Evolutionary conservation across 2,329 filamentous ascomycete species (phyloP), one percentile per base, ranked within the genome.

Genomic region (Cladophialophora yegresii): DNA sequence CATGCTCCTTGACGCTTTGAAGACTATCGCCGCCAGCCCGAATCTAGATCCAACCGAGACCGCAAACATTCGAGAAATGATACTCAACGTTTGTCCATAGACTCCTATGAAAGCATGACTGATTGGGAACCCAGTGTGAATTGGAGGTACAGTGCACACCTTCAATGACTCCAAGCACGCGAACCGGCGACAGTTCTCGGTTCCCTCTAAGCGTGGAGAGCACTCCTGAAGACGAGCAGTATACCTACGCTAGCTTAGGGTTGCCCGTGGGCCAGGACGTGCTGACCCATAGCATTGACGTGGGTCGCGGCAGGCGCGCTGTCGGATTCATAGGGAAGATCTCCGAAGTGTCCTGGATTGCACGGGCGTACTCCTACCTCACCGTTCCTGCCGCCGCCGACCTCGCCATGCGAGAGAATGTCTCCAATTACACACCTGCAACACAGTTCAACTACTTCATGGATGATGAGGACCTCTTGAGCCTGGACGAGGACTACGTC

Each of bases 321-420:
- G 54, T 64, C 22, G 68, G 68, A 16, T 68, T 61, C 40, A 50
- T 68, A 12, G 68, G 68, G 16, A 68, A 68, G 54, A 67, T 67
- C 40, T 70, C 68, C 1, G 68, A 68, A 22, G 67, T 70, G 40
- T 64, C 66, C 33, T 70, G 66, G 68, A 62, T 70, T 26, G 62
- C 62, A 50, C 67, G 67, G 32, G 68, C 55, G 10, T 59, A 53
- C 23, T 53, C 65, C 20, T 57, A 30, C 20, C n/a, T 32, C 12
- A 47, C 12, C 8, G 40, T 20, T 16, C 36, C 36, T 7, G 10
- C 4, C 7, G 13, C 13, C 16, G 36, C 2, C 4, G 16, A 43
- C 4, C 7, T 8, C 16, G 16, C 16, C 36, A n/a, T 6, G 36
- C 36, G 7, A 8, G 16, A 43, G 36, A n/a, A n/a, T 6, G n/a